phyloP scores from a whole-genome alignment of 2,329 filamentous ascomycete species.

The Aspergillus nomiae region DNA sequence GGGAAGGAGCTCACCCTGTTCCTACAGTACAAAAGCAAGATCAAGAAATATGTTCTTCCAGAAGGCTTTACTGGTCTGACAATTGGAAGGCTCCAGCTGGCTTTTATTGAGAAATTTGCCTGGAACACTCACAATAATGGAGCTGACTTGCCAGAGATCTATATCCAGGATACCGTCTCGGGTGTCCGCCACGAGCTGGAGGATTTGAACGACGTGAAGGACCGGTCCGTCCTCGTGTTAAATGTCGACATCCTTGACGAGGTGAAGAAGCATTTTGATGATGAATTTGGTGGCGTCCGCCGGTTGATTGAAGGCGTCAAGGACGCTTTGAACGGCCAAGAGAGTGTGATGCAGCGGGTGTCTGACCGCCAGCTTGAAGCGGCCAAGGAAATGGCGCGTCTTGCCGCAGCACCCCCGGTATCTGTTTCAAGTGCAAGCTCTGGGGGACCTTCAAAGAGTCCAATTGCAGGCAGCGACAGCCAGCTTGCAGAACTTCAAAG shows the following conservation, averaged over 20 bases:
- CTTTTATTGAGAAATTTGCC: slow-evolving; percentile 98
- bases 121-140: slow-evolving; percentile 98
- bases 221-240: slow-evolving; percentile 89
- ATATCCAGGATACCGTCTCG: slow-evolving; percentile 93
- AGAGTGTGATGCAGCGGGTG: slow-evolving; percentile 77
- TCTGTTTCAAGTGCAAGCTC: slow-evolving; percentile 27
- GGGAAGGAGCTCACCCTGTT: slow-evolving; percentile 92
- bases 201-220: slow-evolving; percentile 89
- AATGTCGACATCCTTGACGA: slow-evolving; percentile 94
- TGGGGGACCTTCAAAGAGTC: slow-evolving; percentile 26
- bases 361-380: slow-evolving; percentile 89
- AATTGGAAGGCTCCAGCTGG: slow-evolving; percentile 84
- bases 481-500: slow-evolving; percentile 79
- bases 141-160: slow-evolving; percentile 90
- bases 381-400: slow-evolving; percentile 78
- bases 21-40: slow-evolving; percentile 92
- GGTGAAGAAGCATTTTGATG: slow-evolving; percentile 94
- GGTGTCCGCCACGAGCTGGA: slow-evolving; percentile 97
- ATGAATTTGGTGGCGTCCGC: slow-evolving; percentile 78
- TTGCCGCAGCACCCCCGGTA: slow-evolving; percentile 54
- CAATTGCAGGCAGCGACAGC: slow-evolving; percentile 49
- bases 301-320: slow-evolving; percentile 84
- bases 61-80: slow-evolving; percentile 84
- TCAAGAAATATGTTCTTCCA: slow-evolving; percentile 90
- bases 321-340: slow-evolving; percentile 80